These are phyloP conservation scores for Ceratocystis harringtonii DNA, from an alignment of 2,329 filamentous ascomycete genomes.

Conservation along the genomic window DNA sequence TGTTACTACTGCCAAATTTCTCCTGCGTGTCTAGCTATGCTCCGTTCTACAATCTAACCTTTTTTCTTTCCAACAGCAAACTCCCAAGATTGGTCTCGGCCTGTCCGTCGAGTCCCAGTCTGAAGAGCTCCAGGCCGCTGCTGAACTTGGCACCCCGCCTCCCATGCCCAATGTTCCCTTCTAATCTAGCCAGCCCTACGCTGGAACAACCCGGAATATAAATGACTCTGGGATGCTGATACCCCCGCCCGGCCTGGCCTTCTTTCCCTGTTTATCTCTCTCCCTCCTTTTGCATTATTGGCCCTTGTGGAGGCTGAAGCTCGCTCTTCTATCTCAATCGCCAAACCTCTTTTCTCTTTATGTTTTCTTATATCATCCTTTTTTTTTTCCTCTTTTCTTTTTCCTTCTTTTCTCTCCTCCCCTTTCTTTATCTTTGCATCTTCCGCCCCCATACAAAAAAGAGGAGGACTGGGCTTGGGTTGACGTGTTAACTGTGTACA, in stretches of 20 bases:
- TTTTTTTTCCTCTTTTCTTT: conserved; percentile 4
- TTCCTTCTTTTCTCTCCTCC: background rate
- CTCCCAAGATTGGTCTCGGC: conserved; percentile 85
- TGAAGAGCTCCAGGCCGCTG: conserved; percentile 77
- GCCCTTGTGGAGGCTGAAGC: background rate
- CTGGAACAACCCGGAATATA: background rate
- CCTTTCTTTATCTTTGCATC: background rate
- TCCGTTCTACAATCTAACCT: background rate
- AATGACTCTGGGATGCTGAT: background rate
- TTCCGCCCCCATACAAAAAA: conserved; percentile 3
- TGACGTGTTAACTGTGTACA: conserved; percentile 16
- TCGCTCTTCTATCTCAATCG: conserved; percentile 6
- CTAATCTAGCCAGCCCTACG: conserved; percentile 28
- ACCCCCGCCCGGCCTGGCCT: background rate
- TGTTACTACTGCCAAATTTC: no score
- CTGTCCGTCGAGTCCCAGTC: conserved; percentile 78
- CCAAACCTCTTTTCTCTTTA: conserved; percentile 8
- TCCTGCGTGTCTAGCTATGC: no score
- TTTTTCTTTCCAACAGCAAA: conserved; percentile 48
- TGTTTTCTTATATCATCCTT: conserved; percentile 9
- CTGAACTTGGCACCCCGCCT: conserved; percentile 44
- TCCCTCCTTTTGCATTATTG: background rate
- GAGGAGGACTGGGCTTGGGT: conserved; percentile 2
- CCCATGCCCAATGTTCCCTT: conserved; percentile 48
- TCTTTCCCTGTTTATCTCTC: background rate